Evolutionary conservation across 2,329 filamentous ascomycete species (phyloP).

Genomic region (Geosmithia morbida): DNA sequence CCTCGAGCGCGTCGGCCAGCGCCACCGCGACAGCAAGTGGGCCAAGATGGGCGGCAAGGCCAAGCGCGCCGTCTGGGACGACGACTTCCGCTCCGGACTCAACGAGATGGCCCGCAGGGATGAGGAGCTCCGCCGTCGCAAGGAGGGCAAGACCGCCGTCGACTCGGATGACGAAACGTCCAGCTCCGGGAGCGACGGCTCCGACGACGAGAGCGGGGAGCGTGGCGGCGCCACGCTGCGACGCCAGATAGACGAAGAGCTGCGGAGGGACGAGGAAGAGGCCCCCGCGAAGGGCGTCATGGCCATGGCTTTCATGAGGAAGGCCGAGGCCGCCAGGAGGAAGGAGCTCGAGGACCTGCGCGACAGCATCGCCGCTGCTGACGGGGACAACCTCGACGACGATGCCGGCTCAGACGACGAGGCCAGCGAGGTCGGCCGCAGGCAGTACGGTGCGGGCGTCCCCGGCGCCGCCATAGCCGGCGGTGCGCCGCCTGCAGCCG

Average conservation of each 20-base stretch:
- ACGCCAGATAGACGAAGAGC: slow-evolving; percentile 25
- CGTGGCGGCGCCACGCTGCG: slow-evolving; percentile 23
- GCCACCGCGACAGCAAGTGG: slow-evolving; percentile 84
- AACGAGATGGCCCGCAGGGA: slow-evolving; percentile 71
- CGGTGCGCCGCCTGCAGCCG: too few relatives aligned
- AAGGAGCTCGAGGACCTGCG: slow-evolving; percentile 52
- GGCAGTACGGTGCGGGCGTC: slow-evolving; percentile 44
- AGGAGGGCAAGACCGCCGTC: slow-evolving; percentile 51
- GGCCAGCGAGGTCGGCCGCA: slow-evolving; percentile 49
- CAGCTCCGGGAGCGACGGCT: slow-evolving; percentile 32
- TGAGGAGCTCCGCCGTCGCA: slow-evolving; percentile 66
- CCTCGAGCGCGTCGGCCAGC: slow-evolving; percentile 70
- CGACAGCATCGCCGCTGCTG: background rate
- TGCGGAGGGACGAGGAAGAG: slow-evolving; percentile 29
- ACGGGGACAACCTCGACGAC: slow-evolving; percentile 8
- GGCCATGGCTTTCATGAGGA: slow-evolving; percentile 89
- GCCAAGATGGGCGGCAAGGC: slow-evolving; percentile 70
- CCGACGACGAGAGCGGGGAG: slow-evolving; percentile 32
- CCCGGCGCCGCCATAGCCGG: slow-evolving; percentile 1
- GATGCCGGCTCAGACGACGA: slow-evolving; percentile 38
- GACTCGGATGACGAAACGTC: slow-evolving; percentile 31
- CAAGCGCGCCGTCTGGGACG: slow-evolving; percentile 76
- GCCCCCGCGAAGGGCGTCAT: slow-evolving; percentile 53
- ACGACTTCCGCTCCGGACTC: slow-evolving; percentile 65
- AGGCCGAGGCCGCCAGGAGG: slow-evolving; percentile 71